A percentile compares a stretch with the other conserved stretches of the same genome.
These are phyloP conservation scores for Neofusicoccum ribis DNA, from an alignment of 2,329 filamentous ascomycete species.

Conservation along the genomic window DNA sequence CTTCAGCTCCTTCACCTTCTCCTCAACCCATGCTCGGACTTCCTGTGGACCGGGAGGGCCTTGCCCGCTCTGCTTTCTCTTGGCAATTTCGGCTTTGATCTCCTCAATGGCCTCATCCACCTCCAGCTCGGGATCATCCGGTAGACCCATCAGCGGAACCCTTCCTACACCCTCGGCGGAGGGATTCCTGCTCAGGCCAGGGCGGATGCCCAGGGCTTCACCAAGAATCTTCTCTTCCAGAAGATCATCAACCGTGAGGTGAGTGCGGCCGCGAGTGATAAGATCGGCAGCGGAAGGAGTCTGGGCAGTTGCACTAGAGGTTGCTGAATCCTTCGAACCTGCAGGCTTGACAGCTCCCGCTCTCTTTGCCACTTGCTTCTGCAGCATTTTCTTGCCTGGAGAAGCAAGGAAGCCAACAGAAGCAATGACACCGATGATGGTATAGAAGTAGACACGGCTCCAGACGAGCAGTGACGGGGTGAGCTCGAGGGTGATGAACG, in stretches of 20 bases:
- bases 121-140: conserved; percentile 72
- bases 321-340: conserved; percentile 25
- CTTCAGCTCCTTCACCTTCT: conserved; percentile 31
- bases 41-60: conserved; percentile 37
- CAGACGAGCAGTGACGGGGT: conserved; percentile 71
- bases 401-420: conserved; percentile 77
- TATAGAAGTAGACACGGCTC: conserved; percentile 87
- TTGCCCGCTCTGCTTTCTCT: conserved; percentile 48
- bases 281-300: not conserved
- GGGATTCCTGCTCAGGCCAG: conserved; percentile 9
- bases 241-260: conserved; percentile 10
- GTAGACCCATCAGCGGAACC: conserved; percentile 47
- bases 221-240: conserved; percentile 19
- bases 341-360: conserved; percentile 29
- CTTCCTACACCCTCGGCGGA: conserved; percentile 20
- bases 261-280: not conserved
- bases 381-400: conserved; percentile 63
- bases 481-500: conserved; percentile 81
- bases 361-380: conserved; percentile 31
- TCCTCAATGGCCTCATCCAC: conserved; percentile 77
- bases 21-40: conserved; percentile 36
- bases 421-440: conserved; percentile 64
- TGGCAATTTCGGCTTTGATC: conserved; percentile 71
- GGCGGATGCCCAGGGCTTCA: conserved; percentile 6
- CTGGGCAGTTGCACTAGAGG: conserved; percentile 37